Evolutionary conservation across 1,139 yeast species (phyloP).

Genomic region (Yamadazyma jaroonii): DNA sequence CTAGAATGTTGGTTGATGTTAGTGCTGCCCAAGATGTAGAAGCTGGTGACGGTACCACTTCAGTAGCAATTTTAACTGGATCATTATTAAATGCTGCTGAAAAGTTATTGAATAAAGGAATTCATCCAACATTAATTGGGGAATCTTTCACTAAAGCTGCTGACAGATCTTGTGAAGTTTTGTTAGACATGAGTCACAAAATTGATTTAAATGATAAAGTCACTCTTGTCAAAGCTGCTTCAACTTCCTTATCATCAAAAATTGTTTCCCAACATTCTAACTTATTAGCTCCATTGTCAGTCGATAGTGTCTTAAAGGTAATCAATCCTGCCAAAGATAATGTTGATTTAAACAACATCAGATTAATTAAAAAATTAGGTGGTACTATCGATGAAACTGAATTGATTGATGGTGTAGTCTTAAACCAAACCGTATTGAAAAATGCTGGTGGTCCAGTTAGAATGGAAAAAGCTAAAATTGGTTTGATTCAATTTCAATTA

Average conservation of each 20-base stretch:
- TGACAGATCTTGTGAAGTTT: conserved; percentile 75
- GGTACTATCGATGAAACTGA: conserved; percentile 98
- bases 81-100: conserved; percentile 95
- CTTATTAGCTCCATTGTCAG: conserved; percentile 88
- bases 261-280: conserved; percentile 91
- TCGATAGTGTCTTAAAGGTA: conserved; percentile 85
- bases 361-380: conserved; percentile 90
- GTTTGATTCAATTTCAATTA: conserved; percentile 89
- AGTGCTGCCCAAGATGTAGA: conserved; percentile 97
- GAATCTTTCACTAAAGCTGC: conserved; percentile 97
- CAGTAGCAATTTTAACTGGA: conserved; percentile 94
- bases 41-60: conserved; percentile 99
- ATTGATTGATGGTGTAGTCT: conserved; percentile 87
- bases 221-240: conserved; percentile 84
- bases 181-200: conserved; percentile 80
- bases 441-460: conserved; percentile 96
- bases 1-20: conserved; percentile 95
- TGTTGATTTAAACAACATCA: conserved; percentile 85
- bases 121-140: conserved; percentile 93
- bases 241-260: conserved; percentile 90
- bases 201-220: conserved; percentile 76
- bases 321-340: conserved; percentile 50
- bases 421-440: conserved; percentile 87
- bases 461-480: conserved; percentile 91
- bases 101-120: conserved; percentile 80